These are phyloP conservation scores for Fusarium haematococcum DNA, from an alignment of 2,329 filamentous ascomycete genomes.

Conservation along the genomic window DNA sequence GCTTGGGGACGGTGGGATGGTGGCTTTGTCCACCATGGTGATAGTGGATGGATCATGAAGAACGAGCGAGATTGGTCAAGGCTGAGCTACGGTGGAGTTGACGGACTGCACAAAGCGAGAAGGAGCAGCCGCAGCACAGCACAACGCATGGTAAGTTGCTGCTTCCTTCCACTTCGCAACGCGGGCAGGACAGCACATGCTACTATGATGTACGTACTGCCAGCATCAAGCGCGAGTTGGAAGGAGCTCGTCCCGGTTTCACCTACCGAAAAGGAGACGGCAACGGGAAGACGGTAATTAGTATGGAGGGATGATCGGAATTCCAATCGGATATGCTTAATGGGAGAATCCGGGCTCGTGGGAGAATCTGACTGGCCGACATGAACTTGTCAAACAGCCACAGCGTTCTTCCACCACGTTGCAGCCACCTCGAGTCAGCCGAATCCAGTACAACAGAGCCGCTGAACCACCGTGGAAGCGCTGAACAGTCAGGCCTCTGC, in stretches of 20 bases:
- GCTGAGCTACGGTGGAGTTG: constrained; percentile 30
- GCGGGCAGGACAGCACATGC: constrained; percentile 11
- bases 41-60: constrained; percentile 40
- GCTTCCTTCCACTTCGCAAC: constrained; percentile 2
- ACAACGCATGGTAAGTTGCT: constrained; percentile 11
- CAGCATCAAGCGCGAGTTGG: neutral
- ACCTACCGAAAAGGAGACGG: constrained; percentile 21
- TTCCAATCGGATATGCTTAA: constrained; percentile 31
- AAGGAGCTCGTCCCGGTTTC: constrained; percentile 29
- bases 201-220: neutral
- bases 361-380: constrained; percentile 37
- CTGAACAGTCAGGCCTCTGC: neutral
- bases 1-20: constrained; percentile 35
- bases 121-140: constrained; percentile 30
- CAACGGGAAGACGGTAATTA: constrained; percentile 32
- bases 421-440: constrained; percentile 22
- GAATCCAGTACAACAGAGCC: constrained; percentile 11
- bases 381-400: constrained; percentile 31
- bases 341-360: constrained; percentile 38
- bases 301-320: constrained; percentile 35
- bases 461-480: neutral
- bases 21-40: constrained; percentile 37
- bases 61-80: constrained; percentile 37
- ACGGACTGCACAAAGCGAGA: constrained; percentile 30
- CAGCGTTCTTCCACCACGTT: constrained; percentile 27